Evolutionary conservation across 1,139 yeast genomes (phyloP).

Genomic region (Pichia sp.): DNA sequence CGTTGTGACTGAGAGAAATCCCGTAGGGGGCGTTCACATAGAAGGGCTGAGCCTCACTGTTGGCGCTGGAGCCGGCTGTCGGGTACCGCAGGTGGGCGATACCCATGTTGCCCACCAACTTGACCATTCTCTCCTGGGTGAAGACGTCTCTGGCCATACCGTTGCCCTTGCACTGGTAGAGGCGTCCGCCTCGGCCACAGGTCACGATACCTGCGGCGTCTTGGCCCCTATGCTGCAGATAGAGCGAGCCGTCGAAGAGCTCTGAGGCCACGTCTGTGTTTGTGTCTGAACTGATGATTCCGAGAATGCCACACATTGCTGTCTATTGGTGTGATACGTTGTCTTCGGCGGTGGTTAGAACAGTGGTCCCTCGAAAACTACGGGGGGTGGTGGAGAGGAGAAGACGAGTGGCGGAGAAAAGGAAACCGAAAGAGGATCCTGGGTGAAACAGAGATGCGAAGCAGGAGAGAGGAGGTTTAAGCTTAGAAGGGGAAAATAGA

Average conservation of each 20-base stretch:
- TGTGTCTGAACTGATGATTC: constrained; percentile 78
- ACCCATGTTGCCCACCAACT: constrained; percentile 91
- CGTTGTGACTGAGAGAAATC: constrained; percentile 84
- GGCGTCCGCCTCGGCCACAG: constrained; percentile 88
- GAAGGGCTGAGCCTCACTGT: constrained; percentile 97
- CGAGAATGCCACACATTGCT: constrained; percentile 90
- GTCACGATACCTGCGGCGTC: constrained; percentile 99
- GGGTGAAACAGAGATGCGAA: neutral
- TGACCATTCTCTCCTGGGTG: constrained; percentile 73
- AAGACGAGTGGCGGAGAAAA: neutral
- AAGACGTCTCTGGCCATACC: constrained; percentile 99
- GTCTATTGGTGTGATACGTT: neutral
- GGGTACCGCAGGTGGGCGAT: constrained; percentile 94
- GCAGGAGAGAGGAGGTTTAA: neutral
- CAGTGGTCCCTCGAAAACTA: too few relatives aligned
- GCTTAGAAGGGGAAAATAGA: neutral
- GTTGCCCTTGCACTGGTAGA: constrained; percentile 96
- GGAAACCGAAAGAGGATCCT: too few relatives aligned
- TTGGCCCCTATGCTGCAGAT: constrained; percentile 95
- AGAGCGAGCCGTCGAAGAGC: constrained; percentile 87
- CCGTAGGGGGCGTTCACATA: constrained; percentile 98
- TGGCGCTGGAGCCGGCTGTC: constrained; percentile 97
- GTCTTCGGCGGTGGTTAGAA: too few relatives aligned
- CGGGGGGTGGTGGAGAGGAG: too few relatives aligned
- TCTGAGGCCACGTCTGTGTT: constrained; percentile 77